A percentile compares a stretch with the other conserved stretches of the same genome.
Conservation (phyloP, 2,329 filamentous ascomycete genomes). For the Ophidiomyces ophidiicola region DNA sequence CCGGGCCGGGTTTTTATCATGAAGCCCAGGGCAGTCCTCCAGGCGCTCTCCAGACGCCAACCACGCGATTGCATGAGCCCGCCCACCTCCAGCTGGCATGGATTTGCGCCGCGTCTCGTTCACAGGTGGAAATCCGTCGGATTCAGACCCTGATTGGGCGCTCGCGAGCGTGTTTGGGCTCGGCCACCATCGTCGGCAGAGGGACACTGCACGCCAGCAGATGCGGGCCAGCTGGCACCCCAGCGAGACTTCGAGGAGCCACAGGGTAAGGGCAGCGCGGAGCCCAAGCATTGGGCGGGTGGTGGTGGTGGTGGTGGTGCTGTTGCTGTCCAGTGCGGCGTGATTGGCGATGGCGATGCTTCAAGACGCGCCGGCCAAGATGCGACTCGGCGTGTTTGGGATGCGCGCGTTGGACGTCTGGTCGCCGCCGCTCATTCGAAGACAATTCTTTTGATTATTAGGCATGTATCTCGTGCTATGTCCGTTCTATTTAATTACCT, state of each 20-base stretch:
- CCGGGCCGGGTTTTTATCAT: no score
- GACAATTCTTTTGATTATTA: not conserved
- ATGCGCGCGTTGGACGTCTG: no score
- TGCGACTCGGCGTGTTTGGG: no score
- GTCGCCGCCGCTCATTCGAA: not conserved
- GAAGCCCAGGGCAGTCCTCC: not conserved
- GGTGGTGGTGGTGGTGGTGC: no score
- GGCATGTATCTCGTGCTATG: not conserved
- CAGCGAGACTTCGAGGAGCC: no score
- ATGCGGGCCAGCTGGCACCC: slow-evolving; percentile 12
- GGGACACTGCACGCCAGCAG: slow-evolving; percentile 8
- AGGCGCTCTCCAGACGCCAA: not conserved
- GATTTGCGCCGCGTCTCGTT: not conserved
- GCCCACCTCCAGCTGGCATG: not conserved
- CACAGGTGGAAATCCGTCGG: not conserved
- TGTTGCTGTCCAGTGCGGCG: no score
- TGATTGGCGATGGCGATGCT: no score
- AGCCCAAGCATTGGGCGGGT: no score
- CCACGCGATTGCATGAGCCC: not conserved
- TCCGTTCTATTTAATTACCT: no score
- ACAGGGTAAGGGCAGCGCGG: no score
- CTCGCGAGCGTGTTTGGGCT: not conserved
- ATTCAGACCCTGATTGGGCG: not conserved
- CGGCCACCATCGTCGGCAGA: slow-evolving; percentile 2
- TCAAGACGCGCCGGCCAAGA: no score